phyloP scores from a whole-genome alignment of 768 basidiomycete genomes.

The Guyanaporus albipodus region DNA sequence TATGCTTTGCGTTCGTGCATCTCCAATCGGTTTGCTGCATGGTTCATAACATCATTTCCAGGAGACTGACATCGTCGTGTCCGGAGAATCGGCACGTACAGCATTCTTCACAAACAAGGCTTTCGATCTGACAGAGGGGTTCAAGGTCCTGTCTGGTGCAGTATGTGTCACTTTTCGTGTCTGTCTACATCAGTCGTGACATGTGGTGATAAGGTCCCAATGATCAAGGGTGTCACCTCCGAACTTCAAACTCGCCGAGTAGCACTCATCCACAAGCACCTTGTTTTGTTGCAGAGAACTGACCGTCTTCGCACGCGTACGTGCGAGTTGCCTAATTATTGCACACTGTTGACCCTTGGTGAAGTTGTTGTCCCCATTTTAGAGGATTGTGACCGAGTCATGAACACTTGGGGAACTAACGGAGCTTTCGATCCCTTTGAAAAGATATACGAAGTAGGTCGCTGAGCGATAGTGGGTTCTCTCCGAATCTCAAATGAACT shows the following conservation, averaged over 20 bases:
- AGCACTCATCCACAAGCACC: slow-evolving; percentile 66
- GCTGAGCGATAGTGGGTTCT: not conserved
- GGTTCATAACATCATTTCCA: slow-evolving; percentile 30
- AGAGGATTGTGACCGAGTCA: slow-evolving; percentile 56
- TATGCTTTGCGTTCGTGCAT: slow-evolving; percentile 53
- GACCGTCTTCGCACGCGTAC: slow-evolving; percentile 56
- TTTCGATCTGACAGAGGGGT: slow-evolving; percentile 75
- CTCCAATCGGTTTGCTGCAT: slow-evolving; percentile 5
- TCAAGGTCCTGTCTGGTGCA: slow-evolving; percentile 74
- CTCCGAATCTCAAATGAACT: not conserved
- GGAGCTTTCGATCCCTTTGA: slow-evolving; percentile 72
- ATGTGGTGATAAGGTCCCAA: slow-evolving; percentile 53
- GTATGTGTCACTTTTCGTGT: slow-evolving; percentile 40
- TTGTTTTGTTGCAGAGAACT: slow-evolving; percentile 58
- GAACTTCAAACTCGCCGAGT: slow-evolving; percentile 60
- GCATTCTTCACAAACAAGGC: slow-evolving; percentile 67
- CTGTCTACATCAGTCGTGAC: slow-evolving; percentile 14
- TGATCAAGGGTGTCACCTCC: slow-evolving; percentile 71
- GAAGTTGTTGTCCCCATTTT: slow-evolving; percentile 64
- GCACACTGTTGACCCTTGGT: slow-evolving; percentile 10
- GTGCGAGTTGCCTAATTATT: slow-evolving; percentile 23
- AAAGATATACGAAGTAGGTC: slow-evolving; percentile 59
- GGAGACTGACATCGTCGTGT: slow-evolving; percentile 73
- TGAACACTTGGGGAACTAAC: slow-evolving; percentile 61
- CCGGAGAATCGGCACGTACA: slow-evolving; percentile 65